phyloP scores from a whole-genome alignment of 2,329 filamentous ascomycete genomes.

The Drechslera avenae region DNA sequence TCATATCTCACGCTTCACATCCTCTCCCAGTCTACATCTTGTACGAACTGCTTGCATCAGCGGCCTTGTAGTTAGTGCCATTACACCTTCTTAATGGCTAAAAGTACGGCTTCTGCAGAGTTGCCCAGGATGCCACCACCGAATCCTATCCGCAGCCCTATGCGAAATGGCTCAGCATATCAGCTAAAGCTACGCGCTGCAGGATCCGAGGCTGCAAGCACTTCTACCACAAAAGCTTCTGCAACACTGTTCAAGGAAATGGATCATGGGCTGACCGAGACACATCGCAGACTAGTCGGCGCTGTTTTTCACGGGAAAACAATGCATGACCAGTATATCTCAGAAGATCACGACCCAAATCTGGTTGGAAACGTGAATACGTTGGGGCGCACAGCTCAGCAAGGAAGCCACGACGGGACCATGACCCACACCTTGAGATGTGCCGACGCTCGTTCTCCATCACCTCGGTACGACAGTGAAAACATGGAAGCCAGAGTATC shows the following conservation, averaged over 20 bases:
- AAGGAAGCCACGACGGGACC: not conserved
- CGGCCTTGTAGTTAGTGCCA: not conserved
- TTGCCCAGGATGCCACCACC: conserved; percentile 6
- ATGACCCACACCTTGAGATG: not conserved
- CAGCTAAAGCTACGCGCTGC: not conserved
- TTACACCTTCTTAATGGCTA: conserved; percentile 3
- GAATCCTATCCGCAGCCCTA: conserved; percentile 10
- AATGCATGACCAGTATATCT: not conserved
- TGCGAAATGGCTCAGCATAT: not conserved
- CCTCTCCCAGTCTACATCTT: not conserved
- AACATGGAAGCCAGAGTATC: conserved; percentile 2
- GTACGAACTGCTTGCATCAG: not conserved
- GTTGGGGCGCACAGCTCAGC: not conserved
- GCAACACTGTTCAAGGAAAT: conserved; percentile 1
- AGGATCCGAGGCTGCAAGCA: not conserved
- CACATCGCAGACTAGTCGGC: conserved; percentile 2
- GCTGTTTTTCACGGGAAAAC: not conserved
- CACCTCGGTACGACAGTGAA: not conserved
- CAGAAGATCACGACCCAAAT: not conserved
- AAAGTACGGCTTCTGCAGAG: not conserved
- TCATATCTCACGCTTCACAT: not conserved
- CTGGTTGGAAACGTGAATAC: not conserved
- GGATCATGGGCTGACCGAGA: conserved; percentile 4
- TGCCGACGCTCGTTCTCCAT: not conserved
- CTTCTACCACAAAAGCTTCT: not conserved